phyloP scores from a whole-genome alignment of 257 asterid genomes.

The Plantago elongata region DNA sequence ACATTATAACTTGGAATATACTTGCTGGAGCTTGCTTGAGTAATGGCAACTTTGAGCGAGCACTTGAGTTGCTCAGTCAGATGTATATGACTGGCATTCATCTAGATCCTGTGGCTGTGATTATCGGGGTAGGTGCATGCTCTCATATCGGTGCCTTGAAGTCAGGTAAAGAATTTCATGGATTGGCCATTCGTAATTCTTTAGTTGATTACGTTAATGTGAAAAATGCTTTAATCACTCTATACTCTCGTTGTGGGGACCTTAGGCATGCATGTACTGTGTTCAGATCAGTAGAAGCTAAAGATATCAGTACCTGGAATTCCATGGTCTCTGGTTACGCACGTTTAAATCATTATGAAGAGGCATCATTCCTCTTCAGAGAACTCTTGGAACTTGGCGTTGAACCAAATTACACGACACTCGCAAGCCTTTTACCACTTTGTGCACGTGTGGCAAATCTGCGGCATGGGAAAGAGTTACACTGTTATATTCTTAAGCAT shows the following conservation, averaged over 20 bases:
- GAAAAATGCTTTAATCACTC: constrained; percentile 54
- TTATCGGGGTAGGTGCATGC: constrained; percentile 72
- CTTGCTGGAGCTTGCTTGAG: constrained; percentile 67
- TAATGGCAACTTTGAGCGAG: constrained; percentile 44
- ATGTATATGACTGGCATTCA: constrained; percentile 34
- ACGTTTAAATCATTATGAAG: constrained; percentile 52
- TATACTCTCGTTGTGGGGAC: constrained; percentile 75
- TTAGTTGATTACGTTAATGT: constrained; percentile 43
- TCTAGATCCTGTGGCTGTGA: constrained; percentile 69
- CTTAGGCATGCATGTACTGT: constrained; percentile 50
- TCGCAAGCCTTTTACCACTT: constrained; percentile 75
- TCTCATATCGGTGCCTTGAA: constrained; percentile 53
- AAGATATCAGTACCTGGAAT: constrained; percentile 63
- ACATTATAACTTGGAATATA: constrained; percentile 66
- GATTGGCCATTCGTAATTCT: constrained; percentile 57
- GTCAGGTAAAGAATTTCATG: constrained; percentile 71
- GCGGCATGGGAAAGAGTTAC: constrained; percentile 77
- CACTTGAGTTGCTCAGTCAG: constrained; percentile 58
- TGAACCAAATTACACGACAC: constrained; percentile 67
- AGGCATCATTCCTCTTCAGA: constrained; percentile 59
- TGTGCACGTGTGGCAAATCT: constrained; percentile 78
- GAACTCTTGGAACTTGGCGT: constrained; percentile 48
- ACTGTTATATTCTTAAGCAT: constrained; percentile 54
- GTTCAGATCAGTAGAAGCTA: constrained; percentile 44
- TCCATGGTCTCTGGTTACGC: constrained; percentile 75